Percentiles rank a stretch among this genome's conserved stretches.
Conservation (phyloP, 1,139 yeast species). For the Candida pseudoviswanathii region DNA sequence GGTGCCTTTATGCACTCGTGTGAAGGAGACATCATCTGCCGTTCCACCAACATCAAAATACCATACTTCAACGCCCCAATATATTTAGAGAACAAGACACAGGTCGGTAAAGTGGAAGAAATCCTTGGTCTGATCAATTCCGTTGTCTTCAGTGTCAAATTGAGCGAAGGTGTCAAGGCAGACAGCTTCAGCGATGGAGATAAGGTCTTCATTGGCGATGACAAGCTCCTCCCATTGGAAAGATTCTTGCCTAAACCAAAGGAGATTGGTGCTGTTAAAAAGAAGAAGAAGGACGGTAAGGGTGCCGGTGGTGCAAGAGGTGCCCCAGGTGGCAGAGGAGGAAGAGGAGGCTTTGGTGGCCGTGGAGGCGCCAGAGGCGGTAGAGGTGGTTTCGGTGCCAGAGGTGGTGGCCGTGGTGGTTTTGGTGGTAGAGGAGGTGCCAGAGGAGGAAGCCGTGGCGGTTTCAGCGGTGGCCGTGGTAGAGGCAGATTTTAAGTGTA, state of each 20-base stretch:
- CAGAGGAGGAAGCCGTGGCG: slow-evolving; percentile 10
- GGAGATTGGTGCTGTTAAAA: slow-evolving; percentile 73
- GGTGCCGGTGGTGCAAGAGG: slow-evolving; percentile 35
- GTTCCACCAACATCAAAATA: slow-evolving; percentile 88
- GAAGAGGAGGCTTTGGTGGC: slow-evolving; percentile 43
- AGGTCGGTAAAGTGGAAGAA: slow-evolving; percentile 97
- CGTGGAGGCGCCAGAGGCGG: slow-evolving; percentile 42
- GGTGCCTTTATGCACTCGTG: slow-evolving; percentile 90
- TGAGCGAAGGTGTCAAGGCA: slow-evolving; percentile 95
- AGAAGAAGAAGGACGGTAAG: slow-evolving; percentile 63
- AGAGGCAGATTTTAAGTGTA: slow-evolving; percentile 10
- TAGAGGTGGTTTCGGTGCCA: slow-evolving; percentile 35
- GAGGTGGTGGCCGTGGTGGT: slow-evolving; percentile 44
- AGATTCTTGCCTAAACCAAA: slow-evolving; percentile 94
- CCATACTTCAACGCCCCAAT: slow-evolving; percentile 99
- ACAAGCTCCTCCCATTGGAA: slow-evolving; percentile 91
- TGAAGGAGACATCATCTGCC: slow-evolving; percentile 97
- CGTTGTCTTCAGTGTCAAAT: slow-evolving; percentile 94
- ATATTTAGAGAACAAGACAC: slow-evolving; percentile 91
- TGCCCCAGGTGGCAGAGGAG: slow-evolving; percentile 46
- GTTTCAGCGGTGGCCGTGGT: slow-evolving; percentile 46
- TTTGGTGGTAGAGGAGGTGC: slow-evolving; percentile 39
- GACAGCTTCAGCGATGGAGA: slow-evolving; percentile 92
- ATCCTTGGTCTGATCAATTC: slow-evolving; percentile 96
- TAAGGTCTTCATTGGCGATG: slow-evolving; percentile 93